Base-by-base conservation (phyloP, 441 rosid genomes). In the Populus hybrid region DNA sequence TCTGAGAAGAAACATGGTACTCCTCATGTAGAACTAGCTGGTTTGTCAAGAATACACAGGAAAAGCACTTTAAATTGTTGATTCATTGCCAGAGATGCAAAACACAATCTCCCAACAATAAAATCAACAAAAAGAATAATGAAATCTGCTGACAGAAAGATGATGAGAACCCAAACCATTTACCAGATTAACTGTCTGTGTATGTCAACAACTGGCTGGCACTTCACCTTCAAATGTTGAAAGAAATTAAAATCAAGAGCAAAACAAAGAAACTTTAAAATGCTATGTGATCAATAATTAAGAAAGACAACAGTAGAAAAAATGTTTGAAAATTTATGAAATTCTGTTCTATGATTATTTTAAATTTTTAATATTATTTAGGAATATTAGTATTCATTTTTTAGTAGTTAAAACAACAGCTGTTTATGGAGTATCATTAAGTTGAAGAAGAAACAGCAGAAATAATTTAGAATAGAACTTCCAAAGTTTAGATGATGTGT, bases 141-240 rank as follows among this genome's bases (percentile, higher is more conserved):
- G 7, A 30, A 19, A 24, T 28, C 40, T 74, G 67, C 19, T 69
- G 67, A 80, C 28, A 75, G 50, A 76, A 70, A 28, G 74, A 79
- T n/a, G 75, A 76, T 35, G 67, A n/a, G 64, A 38, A 21, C 73
- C 38, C 69, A 72, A 81, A 35, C 66, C 36, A 8, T 83, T 84
- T 88, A 95, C 99, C 98, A 95, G 74, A 94, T 83, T 84, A 95
- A 77, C 72, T 90, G 92, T 69, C 89, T 84, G 67, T 11, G 78
- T 32, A 34, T 42, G 76, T 96, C 97, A 46, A 89, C 79, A 30
- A 86, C 84, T 67, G 98, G 99, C 86, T 94, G 98, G 79, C 94
- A 90, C 86, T 95, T 95, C 80, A 95, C 98, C 98, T 95, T 84
- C 85, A 86, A 74, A 78, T 59, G 69, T 83, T 64, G 69, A 23